Percentiles rank a stretch among this genome's conserved stretches.
Conservation (phyloP, 495 filamentous ascomycete species). For the Aspergillus sclerotiicarbonarius region DNA sequence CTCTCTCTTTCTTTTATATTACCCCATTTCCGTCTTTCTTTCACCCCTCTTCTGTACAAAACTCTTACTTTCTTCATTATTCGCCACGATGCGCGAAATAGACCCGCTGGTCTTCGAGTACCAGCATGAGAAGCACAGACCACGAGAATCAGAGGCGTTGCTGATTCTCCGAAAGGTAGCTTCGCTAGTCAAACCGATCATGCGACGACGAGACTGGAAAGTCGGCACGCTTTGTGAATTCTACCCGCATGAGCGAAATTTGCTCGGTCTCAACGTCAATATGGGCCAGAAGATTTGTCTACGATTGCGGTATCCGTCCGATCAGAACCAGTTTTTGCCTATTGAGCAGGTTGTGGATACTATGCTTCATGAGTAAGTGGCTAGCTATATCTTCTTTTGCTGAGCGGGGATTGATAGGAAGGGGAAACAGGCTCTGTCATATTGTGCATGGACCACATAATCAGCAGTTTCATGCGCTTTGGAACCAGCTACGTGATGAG, state of each 20-base stretch:
- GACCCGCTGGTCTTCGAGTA: conserved; percentile 73
- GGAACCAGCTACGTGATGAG: conserved; percentile 86
- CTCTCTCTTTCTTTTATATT: too few relatives aligned
- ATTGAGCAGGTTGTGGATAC: conserved; percentile 81
- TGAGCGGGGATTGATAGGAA: background rate
- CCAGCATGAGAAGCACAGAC: conserved; percentile 72
- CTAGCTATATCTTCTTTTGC: background rate
- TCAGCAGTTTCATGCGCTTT: conserved; percentile 74
- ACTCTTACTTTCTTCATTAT: background rate
- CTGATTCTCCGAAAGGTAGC: conserved; percentile 78
- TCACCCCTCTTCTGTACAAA: background rate
- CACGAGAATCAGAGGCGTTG: conserved; percentile 76
- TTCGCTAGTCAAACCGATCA: conserved; percentile 91
- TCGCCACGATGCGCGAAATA: conserved; percentile 56
- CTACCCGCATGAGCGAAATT: conserved; percentile 68
- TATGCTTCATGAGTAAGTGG: conserved; percentile 84
- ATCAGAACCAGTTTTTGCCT: conserved; percentile 76
- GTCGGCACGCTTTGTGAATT: conserved; percentile 83
- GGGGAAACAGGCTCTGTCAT: conserved; percentile 62
- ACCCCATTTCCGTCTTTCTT: background rate
- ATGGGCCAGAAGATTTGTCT: conserved; percentile 76
- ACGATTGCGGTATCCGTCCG: conserved; percentile 73
- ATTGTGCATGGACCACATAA: conserved; percentile 83
- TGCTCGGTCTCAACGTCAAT: conserved; percentile 82
- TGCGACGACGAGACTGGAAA: conserved; percentile 80